phyloP scores from a whole-genome alignment of 2,329 filamentous ascomycete genomes.

The Xylariaceae sp. region DNA sequence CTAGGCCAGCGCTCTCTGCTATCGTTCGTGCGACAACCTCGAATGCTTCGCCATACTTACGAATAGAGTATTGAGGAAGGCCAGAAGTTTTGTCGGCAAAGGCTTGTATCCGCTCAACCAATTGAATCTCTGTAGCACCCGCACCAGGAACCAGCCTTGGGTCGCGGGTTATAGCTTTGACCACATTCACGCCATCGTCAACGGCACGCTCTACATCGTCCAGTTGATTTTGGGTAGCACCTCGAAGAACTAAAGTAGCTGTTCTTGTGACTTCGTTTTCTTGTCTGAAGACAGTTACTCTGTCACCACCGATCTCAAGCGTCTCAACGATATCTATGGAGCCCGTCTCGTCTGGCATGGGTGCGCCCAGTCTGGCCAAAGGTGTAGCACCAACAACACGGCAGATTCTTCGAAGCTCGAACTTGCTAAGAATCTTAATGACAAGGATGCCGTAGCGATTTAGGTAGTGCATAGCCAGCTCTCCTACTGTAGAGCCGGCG shows the following conservation, averaged over 20 bases:
- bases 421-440: constrained; percentile 97
- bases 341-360: constrained; percentile 99
- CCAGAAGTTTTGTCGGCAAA: constrained; percentile 91
- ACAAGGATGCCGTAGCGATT: constrained; percentile 95
- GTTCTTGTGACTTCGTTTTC: constrained; percentile 90
- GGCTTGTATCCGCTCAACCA: constrained; percentile 86
- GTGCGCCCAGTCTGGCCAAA: constrained; percentile 89
- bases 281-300: constrained; percentile 97
- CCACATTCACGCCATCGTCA: constrained; percentile 95
- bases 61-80: constrained; percentile 91
- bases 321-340: constrained; percentile 93
- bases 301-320: constrained; percentile 93
- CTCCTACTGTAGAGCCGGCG: constrained; percentile 88
- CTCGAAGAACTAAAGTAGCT: constrained; percentile 87
- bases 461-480: constrained; percentile 94
- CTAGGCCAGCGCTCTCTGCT: constrained; percentile 90
- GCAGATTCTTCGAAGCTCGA: constrained; percentile 91
- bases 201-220: constrained; percentile 96
- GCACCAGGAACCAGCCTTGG: constrained; percentile 87
- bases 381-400: constrained; percentile 94
- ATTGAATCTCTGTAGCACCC: constrained; percentile 89
- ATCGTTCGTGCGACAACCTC: constrained; percentile 93
- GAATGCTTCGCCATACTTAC: constrained; percentile 95
- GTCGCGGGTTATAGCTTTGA: constrained; percentile 97
- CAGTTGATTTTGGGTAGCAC: constrained; percentile 95